A percentile compares a stretch with the other conserved stretches of the same genome.
Conservation (phyloP, 306 rosid genomes). For the Quercus parvula region DNA sequence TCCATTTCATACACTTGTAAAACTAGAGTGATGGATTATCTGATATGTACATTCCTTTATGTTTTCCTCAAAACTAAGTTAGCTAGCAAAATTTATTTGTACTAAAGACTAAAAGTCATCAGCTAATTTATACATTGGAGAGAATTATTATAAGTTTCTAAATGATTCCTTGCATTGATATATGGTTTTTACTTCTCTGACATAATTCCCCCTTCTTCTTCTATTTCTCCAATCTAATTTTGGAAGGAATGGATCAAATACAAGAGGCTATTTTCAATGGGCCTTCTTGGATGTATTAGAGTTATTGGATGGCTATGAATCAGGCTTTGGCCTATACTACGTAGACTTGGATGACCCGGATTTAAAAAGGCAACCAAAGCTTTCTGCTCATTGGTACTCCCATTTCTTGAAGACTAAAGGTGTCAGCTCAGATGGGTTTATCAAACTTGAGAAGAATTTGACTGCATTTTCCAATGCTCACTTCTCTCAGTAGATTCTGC, state of each 20-base stretch:
- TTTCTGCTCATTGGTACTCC: conserved; percentile 42
- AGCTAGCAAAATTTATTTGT: not conserved
- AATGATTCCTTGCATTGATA: not conserved
- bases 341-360: conserved; percentile 40
- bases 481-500: not conserved
- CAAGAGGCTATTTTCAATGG: conserved; percentile 43
- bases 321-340: conserved; percentile 35
- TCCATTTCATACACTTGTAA: not conserved
- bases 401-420: conserved; percentile 21
- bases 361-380: conserved; percentile 42
- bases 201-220: no score
- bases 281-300: conserved; percentile 39
- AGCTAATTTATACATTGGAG: not conserved
- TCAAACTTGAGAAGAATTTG: conserved; percentile 15
- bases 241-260: conserved; percentile 41
- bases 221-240: not conserved
- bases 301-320: conserved; percentile 26
- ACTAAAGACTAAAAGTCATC: not conserved
- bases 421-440: conserved; percentile 11
- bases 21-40: not conserved
- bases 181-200: not conserved
- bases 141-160: not conserved
- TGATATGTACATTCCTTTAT: not conserved
- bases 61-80: not conserved
- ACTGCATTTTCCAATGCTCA: not conserved